A percentile compares a stretch with the other conserved stretches of the same genome.
These are phyloP conservation scores for Aspergillus sclerotioniger DNA, from an alignment of 495 filamentous ascomycete species.

Conservation along the genomic window DNA sequence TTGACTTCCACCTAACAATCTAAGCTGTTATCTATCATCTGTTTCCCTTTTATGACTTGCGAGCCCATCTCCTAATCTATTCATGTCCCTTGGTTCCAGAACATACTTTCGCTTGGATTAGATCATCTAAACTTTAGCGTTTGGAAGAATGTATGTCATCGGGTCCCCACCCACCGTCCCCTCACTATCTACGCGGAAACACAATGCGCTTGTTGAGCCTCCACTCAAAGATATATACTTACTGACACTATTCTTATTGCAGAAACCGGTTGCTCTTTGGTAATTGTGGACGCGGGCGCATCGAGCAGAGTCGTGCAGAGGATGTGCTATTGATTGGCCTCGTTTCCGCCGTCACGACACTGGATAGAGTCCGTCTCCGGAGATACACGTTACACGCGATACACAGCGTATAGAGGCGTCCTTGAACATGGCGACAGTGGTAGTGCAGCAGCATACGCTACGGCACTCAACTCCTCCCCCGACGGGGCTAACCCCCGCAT, in stretches of 20 bases:
- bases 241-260: not conserved
- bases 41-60: not conserved
- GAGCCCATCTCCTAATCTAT: not conserved
- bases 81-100: not conserved
- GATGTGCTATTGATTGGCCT: slow-evolving; percentile 11
- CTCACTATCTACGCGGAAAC: not conserved
- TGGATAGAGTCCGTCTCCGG: not conserved
- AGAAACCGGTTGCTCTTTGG: not conserved
- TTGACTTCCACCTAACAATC: slow-evolving; percentile 2
- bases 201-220: slow-evolving; percentile 1
- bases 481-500: slow-evolving; percentile 33
- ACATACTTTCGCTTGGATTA: not conserved
- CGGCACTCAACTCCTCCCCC: slow-evolving; percentile 48
- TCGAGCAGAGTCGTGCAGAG: not conserved
- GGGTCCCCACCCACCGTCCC: not conserved
- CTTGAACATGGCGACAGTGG: slow-evolving; percentile 48
- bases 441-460: slow-evolving; percentile 49
- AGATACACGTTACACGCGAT: slow-evolving; percentile 5
- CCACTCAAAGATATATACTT: not conserved
- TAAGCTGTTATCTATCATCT: not conserved
- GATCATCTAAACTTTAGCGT: slow-evolving; percentile 6
- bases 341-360: not conserved
- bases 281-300: not conserved
- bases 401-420: not conserved
- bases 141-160: slow-evolving; percentile 3